Conservation (phyloP, 805 yeast species). For the Saccharomycopsis capsularis region DNA sequence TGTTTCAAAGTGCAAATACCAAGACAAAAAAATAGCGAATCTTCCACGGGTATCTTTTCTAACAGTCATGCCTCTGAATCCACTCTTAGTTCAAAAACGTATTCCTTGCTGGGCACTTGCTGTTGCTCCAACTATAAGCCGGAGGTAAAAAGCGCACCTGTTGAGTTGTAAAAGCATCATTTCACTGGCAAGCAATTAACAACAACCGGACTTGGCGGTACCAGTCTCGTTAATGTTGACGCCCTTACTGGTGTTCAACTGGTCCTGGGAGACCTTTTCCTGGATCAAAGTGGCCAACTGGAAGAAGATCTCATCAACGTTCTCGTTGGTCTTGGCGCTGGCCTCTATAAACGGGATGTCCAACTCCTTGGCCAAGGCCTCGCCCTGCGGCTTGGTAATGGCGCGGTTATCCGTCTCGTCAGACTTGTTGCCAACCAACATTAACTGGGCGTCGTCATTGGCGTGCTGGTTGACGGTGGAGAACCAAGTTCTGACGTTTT, state of each 20-base stretch:
- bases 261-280: constrained; percentile 55
- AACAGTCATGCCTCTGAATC: no score
- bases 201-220: constrained; percentile 8
- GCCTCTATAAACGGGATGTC: constrained; percentile 93
- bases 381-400: constrained; percentile 86
- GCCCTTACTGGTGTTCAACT: constrained; percentile 26
- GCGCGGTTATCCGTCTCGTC: constrained; percentile 86
- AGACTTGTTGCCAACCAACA: constrained; percentile 92
- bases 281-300: constrained; percentile 81
- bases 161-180: no score
- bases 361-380: constrained; percentile 75
- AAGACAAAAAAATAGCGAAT: no score
- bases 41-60: no score
- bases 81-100: no score
- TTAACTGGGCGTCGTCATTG: constrained; percentile 88
- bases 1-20: no score
- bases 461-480: constrained; percentile 95
- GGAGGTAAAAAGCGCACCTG: no score
- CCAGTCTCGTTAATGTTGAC: constrained; percentile 11
- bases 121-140: no score
- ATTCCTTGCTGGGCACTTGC: no score
- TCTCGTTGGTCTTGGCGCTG: constrained; percentile 87
- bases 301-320: constrained; percentile 88
- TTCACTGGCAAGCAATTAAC: not conserved
- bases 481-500: constrained; percentile 90